Evolutionary conservation across 495 filamentous ascomycete genomes (phyloP).

Genomic region (Tuber magnatum): DNA sequence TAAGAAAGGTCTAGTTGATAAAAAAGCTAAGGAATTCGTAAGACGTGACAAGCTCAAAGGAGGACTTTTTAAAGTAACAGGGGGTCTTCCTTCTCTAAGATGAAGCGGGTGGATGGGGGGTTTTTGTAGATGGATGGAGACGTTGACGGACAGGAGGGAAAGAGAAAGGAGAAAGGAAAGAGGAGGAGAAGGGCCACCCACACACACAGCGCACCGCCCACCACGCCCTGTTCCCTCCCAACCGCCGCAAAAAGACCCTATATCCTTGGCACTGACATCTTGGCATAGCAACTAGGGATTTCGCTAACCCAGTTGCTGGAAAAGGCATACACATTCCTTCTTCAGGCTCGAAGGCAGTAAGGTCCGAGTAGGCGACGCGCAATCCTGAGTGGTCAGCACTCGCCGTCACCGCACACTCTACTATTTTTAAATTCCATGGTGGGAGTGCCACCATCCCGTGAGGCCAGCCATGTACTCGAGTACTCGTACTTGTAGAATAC

Average conservation of each 20-base stretch:
- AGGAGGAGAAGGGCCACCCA: slow-evolving; percentile 43
- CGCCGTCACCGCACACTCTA: slow-evolving; percentile 9
- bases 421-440: not conserved
- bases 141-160: slow-evolving; percentile 41
- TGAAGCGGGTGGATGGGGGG: slow-evolving; percentile 42
- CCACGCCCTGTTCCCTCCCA: slow-evolving; percentile 23
- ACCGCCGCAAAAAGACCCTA: slow-evolving; percentile 12
- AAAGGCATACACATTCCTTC: slow-evolving; percentile 28
- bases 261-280: slow-evolving; percentile 15
- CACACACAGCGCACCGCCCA: slow-evolving; percentile 26
- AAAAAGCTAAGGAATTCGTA: slow-evolving; percentile 43
- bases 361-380: slow-evolving; percentile 31
- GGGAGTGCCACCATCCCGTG: not conserved
- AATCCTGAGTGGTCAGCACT: slow-evolving; percentile 24
- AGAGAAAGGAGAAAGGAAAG: slow-evolving; percentile 46
- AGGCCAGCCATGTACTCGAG: not conserved
- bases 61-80: slow-evolving; percentile 33
- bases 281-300: slow-evolving; percentile 22
- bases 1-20: slow-evolving; percentile 44
- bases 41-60: slow-evolving; percentile 41
- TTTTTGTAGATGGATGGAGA: slow-evolving; percentile 38
- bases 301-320: slow-evolving; percentile 21
- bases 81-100: slow-evolving; percentile 36
- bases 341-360: slow-evolving; percentile 10
- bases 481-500: too few species aligned